Conservation (phyloP, 805 yeast genomes). For the Candida takata region DNA sequence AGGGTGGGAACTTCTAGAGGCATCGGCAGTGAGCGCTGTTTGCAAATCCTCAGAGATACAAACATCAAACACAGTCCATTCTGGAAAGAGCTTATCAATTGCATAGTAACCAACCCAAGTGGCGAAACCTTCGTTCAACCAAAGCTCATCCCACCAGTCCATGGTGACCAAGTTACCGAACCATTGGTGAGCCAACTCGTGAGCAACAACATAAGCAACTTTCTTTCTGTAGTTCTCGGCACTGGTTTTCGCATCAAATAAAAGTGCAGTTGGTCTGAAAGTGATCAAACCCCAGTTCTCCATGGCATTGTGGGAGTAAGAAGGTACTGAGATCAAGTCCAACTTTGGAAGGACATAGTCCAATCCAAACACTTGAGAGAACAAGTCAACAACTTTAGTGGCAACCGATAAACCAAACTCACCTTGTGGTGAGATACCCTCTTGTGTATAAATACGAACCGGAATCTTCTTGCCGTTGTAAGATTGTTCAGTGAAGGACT, state of each 20-base stretch:
- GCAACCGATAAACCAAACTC: slow-evolving; percentile 66
- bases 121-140: slow-evolving; percentile 87
- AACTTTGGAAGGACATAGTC: slow-evolving; percentile 76
- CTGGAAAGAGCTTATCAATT: slow-evolving; percentile 64
- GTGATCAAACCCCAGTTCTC: slow-evolving; percentile 81
- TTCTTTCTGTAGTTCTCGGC: slow-evolving; percentile 56
- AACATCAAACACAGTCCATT: slow-evolving; percentile 78
- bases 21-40: slow-evolving; percentile 65
- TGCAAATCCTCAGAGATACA: slow-evolving; percentile 69
- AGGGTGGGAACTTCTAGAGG: slow-evolving; percentile 77
- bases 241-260: slow-evolving; percentile 62
- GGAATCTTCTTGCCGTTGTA: slow-evolving; percentile 60
- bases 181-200: slow-evolving; percentile 90
- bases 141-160: slow-evolving; percentile 90
- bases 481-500: slow-evolving; percentile 28
- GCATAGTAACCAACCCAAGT: slow-evolving; percentile 88
- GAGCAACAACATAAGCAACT: slow-evolving; percentile 80
- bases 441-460: slow-evolving; percentile 76
- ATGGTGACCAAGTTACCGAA: slow-evolving; percentile 84
- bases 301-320: slow-evolving; percentile 84
- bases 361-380: slow-evolving; percentile 64
- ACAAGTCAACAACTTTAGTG: slow-evolving; percentile 65
- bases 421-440: slow-evolving; percentile 67
- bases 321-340: slow-evolving; percentile 75
- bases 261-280: slow-evolving; percentile 69